Evolutionary conservation across 352 stramenopile species (phyloP).

Genomic region (Phytophthora fragariae): DNA sequence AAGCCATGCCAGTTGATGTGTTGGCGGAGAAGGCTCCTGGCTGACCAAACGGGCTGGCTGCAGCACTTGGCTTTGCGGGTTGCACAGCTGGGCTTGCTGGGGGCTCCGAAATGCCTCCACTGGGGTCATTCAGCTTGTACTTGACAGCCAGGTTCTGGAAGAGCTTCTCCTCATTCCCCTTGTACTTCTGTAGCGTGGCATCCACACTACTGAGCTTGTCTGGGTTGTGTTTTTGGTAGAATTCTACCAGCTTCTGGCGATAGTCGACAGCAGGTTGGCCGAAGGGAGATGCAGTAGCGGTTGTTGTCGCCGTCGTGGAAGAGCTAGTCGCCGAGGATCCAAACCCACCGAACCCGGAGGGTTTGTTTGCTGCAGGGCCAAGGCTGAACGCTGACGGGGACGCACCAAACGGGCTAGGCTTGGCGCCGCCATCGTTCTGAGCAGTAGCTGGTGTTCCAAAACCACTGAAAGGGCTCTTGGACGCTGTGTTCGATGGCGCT

Average conservation of each 20-base stretch:
- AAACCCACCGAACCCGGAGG: conserved; percentile 41
- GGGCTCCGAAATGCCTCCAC: conserved; percentile 10
- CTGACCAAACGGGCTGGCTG: conserved; percentile 75
- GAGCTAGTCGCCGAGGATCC: conserved; percentile 20
- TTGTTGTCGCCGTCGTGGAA: conserved; percentile 19
- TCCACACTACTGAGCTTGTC: conserved; percentile 90
- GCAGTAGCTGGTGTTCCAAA: conserved; percentile 28
- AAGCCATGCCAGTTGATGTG: conserved; percentile 32
- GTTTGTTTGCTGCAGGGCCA: conserved; percentile 29
- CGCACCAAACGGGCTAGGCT: conserved; percentile 31
- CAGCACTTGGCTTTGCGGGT: conserved; percentile 43
- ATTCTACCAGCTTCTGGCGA: conserved; percentile 79
- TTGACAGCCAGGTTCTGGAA: conserved; percentile 77
- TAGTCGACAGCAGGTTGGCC: conserved; percentile 58
- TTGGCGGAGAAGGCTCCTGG: conserved; percentile 48
- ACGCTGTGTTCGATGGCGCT: conserved; percentile 22
- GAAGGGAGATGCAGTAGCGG: conserved; percentile 44
- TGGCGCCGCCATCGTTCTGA: conserved; percentile 28
- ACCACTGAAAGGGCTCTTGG: conserved; percentile 31
- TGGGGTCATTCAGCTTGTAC: conserved; percentile 65
- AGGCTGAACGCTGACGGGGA: conserved; percentile 39
- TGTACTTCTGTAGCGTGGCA: conserved; percentile 91
- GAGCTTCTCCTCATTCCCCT: conserved; percentile 81
- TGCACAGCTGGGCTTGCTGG: conserved; percentile 52
- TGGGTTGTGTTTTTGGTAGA: conserved; percentile 94